Conservation (phyloP, 2,329 filamentous ascomycete species). For the Nothopassalora personata region DNA sequence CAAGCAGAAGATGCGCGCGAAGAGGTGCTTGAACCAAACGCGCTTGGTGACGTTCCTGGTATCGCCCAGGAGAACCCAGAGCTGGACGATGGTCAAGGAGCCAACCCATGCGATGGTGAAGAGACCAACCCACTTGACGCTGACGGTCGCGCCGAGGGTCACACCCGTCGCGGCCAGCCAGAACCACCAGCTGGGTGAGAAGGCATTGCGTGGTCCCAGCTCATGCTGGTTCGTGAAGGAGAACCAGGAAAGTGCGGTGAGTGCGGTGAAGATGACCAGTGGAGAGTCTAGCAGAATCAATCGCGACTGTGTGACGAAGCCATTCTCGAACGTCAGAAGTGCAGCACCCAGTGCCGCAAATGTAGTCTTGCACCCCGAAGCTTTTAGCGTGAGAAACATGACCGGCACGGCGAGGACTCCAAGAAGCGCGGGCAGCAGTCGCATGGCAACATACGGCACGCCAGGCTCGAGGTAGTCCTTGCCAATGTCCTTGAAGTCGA, state of each 20-base stretch:
- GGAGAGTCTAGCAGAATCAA: slow-evolving; percentile 95
- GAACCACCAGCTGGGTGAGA: slow-evolving; percentile 93
- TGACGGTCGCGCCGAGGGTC: slow-evolving; percentile 80
- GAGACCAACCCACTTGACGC: slow-evolving; percentile 97
- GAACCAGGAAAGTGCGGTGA: slow-evolving; percentile 83
- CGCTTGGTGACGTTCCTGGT: slow-evolving; percentile 75
- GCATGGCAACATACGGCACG: slow-evolving; percentile 97
- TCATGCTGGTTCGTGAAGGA: slow-evolving; percentile 98
- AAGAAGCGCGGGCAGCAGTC: slow-evolving; percentile 81
- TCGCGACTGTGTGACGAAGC: slow-evolving; percentile 87
- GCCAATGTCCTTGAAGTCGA: slow-evolving; percentile 99
- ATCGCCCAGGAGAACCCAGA: slow-evolving; percentile 93
- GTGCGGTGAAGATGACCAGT: slow-evolving; percentile 84
- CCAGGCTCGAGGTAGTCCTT: slow-evolving; percentile 95
- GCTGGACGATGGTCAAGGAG: slow-evolving; percentile 78
- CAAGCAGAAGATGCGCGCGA: slow-evolving; percentile 83
- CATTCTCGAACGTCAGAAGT: slow-evolving; percentile 94
- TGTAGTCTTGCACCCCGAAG: slow-evolving; percentile 77
- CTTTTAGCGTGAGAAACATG: slow-evolving; percentile 93
- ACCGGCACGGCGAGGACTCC: slow-evolving; percentile 83
- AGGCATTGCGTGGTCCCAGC: slow-evolving; percentile 80
- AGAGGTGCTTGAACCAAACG: slow-evolving; percentile 87
- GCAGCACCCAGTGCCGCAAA: slow-evolving; percentile 78
- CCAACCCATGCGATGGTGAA: slow-evolving; percentile 99
- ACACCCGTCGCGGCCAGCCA: slow-evolving; percentile 86